Evolutionary conservation across 345 rosid genomes (phyloP).

Genomic region (Eutrema yunnanense): DNA sequence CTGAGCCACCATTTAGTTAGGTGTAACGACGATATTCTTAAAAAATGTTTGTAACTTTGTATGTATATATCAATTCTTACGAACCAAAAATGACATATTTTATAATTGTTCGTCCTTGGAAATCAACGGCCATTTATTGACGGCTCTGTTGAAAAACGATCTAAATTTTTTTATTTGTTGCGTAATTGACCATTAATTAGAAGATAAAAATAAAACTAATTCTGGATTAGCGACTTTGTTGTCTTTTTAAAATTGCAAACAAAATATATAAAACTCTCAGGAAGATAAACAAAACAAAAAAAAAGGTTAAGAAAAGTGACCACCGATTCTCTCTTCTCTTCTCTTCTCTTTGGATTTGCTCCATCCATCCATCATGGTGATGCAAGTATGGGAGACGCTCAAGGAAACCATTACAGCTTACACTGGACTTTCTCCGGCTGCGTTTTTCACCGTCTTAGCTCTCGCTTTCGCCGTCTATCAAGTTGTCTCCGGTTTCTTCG

Average conservation of each 20-base stretch:
- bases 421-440: slow-evolving; percentile 86
- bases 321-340: background rate
- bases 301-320: background rate
- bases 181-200: slow-evolving; percentile 6
- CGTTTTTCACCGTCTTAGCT: slow-evolving; percentile 74
- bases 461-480: slow-evolving; percentile 69
- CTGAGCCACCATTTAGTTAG: no score
- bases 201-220: background rate
- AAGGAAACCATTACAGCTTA: slow-evolving; percentile 73
- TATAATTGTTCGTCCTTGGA: no score
- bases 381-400: slow-evolving; percentile 80
- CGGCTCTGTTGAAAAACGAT: background rate
- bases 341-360: background rate
- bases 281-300: background rate
- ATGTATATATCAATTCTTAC: no score
- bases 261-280: background rate
- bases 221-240: background rate
- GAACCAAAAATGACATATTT: no score
- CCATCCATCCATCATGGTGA: slow-evolving; percentile 63
- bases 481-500: slow-evolving; percentile 59
- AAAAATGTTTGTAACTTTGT: no score
- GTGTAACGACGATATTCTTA: no score
- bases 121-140: background rate
- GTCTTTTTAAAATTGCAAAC: background rate
- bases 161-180: background rate